These are phyloP conservation scores for Solanum sejunctum DNA, from an alignment of 257 asterid species.

Conservation along the genomic window DNA sequence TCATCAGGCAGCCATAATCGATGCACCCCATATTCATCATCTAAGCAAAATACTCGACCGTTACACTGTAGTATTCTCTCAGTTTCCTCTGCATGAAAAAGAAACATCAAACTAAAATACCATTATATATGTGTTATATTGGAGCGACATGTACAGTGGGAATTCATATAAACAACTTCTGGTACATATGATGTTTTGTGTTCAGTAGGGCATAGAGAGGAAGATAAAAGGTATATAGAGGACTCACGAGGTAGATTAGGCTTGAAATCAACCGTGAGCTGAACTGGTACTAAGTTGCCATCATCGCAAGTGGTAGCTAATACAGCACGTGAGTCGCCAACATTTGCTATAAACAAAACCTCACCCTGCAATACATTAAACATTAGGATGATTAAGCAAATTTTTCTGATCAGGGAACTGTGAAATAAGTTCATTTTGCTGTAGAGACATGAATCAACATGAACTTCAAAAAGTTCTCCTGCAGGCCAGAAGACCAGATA, in stretches of 20 bases:
- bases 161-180: neutral
- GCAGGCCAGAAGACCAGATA: neutral
- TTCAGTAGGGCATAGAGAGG: neutral
- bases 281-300: slow-evolving; percentile 59
- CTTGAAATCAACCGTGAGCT: slow-evolving; percentile 85
- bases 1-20: slow-evolving; percentile 83
- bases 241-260: slow-evolving; percentile 82
- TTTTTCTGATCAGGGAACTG: neutral
- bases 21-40: slow-evolving; percentile 80
- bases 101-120: neutral
- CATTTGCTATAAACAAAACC: slow-evolving; percentile 54
- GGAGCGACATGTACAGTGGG: neutral
- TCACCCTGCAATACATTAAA: slow-evolving; percentile 53
- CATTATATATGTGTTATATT: neutral
- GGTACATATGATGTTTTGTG: neutral
- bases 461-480: neutral
- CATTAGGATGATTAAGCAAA: neutral
- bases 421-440: neutral
- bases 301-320: slow-evolving; percentile 58
- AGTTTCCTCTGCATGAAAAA: slow-evolving; percentile 51
- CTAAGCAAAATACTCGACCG: slow-evolving; percentile 64
- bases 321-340: slow-evolving; percentile 96
- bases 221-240: neutral
- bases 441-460: neutral
- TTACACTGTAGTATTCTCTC: slow-evolving; percentile 61